Conservation (phyloP, 2,329 filamentous ascomycete genomes). For the Juglanconis sp. region DNA sequence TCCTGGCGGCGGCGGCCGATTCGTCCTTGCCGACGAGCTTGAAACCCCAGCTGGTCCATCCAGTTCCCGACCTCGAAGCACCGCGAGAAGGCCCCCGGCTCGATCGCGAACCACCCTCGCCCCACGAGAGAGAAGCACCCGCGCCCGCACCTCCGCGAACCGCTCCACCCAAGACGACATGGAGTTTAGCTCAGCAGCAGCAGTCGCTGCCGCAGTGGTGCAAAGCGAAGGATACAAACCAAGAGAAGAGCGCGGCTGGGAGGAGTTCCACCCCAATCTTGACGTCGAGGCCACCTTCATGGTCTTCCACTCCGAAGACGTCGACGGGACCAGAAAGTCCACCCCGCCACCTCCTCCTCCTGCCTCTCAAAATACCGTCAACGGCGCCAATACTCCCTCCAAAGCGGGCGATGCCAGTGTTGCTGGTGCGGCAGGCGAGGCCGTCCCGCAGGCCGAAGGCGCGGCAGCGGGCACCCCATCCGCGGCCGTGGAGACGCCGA, state of each 20-base stretch:
- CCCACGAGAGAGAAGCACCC: constrained; percentile 55
- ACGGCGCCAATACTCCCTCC: constrained; percentile 44
- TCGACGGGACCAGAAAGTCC: constrained; percentile 68
- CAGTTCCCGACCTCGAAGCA: constrained; percentile 45
- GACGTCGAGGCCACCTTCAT: constrained; percentile 81
- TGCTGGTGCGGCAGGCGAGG: constrained; percentile 30
- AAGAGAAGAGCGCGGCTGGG: constrained; percentile 92
- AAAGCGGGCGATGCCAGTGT: constrained; percentile 38
- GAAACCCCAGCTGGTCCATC: constrained; percentile 45
- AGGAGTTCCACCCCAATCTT: constrained; percentile 94
- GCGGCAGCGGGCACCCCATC: constrained; percentile 20
- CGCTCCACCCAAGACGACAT: constrained; percentile 53
- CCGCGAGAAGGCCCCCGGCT: constrained; percentile 47
- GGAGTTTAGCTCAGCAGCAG: constrained; percentile 82
- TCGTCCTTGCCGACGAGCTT: constrained; percentile 66
- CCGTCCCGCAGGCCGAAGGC: constrained; percentile 41
- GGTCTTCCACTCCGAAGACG: constrained; percentile 76
- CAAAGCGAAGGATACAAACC: constrained; percentile 97
- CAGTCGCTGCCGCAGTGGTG: constrained; percentile 80
- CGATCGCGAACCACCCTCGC: constrained; percentile 45
- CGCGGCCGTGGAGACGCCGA: constrained; percentile 34
- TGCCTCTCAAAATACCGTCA: constrained; percentile 20
- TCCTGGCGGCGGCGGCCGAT: constrained; percentile 80
- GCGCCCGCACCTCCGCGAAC: constrained; percentile 51
- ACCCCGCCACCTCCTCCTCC: constrained; percentile 35